These are phyloP conservation scores for Penicillium sp. DNA, from an alignment of 2,329 filamentous ascomycete species.

Conservation along the genomic window DNA sequence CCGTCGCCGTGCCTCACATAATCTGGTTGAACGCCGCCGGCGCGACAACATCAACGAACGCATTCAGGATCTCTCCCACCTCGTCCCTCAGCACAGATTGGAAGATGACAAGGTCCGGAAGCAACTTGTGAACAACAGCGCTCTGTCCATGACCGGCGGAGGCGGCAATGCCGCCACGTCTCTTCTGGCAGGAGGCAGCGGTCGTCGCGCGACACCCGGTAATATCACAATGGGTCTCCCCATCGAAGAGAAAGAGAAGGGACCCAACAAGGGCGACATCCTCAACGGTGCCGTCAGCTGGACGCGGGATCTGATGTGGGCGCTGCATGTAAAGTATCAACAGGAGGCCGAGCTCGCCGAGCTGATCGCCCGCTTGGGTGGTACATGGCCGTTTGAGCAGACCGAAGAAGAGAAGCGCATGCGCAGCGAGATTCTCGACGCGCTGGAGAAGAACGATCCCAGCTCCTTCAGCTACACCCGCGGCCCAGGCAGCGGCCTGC, in stretches of 20 bases:
- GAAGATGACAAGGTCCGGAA: constrained; percentile 98
- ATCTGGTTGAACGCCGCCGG: constrained; percentile 88
- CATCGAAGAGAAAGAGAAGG: constrained; percentile 96
- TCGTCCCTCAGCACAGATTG: constrained; percentile 85
- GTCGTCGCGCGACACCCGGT: constrained; percentile 71
- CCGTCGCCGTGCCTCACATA: constrained; percentile 88
- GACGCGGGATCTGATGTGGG: constrained; percentile 98
- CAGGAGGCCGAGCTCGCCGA: constrained; percentile 84
- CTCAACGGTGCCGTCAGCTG: constrained; percentile 95
- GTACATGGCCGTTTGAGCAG: constrained; percentile 72
- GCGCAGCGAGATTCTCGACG: constrained; percentile 86
- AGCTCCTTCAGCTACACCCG: constrained; percentile 80
- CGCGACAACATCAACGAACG: constrained; percentile 98
- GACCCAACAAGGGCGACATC: constrained; percentile 97
- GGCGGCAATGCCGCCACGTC: constrained; percentile 65
- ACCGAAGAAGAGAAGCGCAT: constrained; percentile 93
- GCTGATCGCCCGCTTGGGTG: constrained; percentile 67
- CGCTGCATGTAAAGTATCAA: constrained; percentile 81
- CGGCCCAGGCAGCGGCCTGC: constrained; percentile 74
- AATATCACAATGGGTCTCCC: constrained; percentile 91
- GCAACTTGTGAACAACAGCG: constrained; percentile 86
- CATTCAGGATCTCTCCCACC: constrained; percentile 90
- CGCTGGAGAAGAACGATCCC: constrained; percentile 74
- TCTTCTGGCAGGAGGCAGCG: constrained; percentile 77
- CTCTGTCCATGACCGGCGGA: constrained; percentile 73